A percentile compares a stretch with the other conserved stretches of the same genome.
Conservation (phyloP, 306 rosid genomes). For the Comarum palustre region DNA sequence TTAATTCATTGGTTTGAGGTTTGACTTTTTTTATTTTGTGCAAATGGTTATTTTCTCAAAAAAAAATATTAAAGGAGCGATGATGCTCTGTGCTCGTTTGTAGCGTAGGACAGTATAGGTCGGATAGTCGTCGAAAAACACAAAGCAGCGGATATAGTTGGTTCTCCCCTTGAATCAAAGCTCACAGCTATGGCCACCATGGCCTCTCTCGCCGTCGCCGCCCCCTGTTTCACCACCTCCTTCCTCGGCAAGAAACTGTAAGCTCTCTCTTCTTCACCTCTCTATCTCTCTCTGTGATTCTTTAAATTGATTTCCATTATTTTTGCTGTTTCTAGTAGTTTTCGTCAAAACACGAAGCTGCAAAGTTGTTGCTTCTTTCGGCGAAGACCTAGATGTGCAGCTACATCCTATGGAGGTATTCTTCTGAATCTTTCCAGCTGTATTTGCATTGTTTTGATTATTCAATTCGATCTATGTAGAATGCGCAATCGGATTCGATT, state of each 20-base stretch:
- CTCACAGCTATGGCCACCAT: slow-evolving; percentile 36
- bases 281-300: not conserved
- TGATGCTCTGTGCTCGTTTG: not conserved
- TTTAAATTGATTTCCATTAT: not conserved
- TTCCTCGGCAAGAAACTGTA: slow-evolving; percentile 58
- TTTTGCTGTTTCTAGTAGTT: slow-evolving; percentile 26
- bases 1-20: too few relatives aligned
- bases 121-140: not conserved
- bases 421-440: not conserved
- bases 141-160: not conserved
- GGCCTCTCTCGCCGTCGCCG: slow-evolving; percentile 53
- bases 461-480: not conserved
- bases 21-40: too few relatives aligned
- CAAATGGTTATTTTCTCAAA: too few relatives aligned
- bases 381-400: slow-evolving; percentile 49
- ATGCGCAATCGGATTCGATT: not conserved
- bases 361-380: slow-evolving; percentile 8
- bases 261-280: too few relatives aligned
- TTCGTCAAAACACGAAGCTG: slow-evolving; percentile 34
- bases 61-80: not conserved
- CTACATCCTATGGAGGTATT: slow-evolving; percentile 72
- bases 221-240: slow-evolving; percentile 46
- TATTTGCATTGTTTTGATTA: not conserved
- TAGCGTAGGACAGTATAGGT: not conserved
- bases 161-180: not conserved